These are phyloP conservation scores for Blastobotrys chiropterorum DNA, from an alignment of 805 yeast species.

Conservation along the genomic window DNA sequence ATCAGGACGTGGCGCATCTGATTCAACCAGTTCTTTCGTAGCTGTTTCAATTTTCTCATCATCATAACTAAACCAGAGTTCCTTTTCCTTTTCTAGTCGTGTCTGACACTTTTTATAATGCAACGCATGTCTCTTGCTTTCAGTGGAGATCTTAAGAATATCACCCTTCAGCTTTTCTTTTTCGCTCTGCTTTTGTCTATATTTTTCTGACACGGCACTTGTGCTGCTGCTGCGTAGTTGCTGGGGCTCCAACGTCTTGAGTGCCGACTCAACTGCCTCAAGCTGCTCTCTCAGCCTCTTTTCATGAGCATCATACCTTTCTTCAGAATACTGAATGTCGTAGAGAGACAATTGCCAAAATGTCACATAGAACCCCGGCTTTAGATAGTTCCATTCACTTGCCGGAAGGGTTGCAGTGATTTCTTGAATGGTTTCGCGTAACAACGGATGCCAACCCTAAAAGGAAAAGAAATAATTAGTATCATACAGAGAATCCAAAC, in stretches of 20 bases:
- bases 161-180: conserved; percentile 4
- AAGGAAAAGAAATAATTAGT: no score
- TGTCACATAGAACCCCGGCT: conserved; percentile 41
- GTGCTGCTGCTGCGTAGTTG: conserved; percentile 2
- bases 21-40: background rate
- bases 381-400: conserved; percentile 25
- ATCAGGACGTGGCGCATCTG: background rate
- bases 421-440: conserved; percentile 27
- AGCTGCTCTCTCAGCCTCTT: conserved; percentile 35
- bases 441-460: conserved; percentile 41
- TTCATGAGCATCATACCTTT: conserved; percentile 45
- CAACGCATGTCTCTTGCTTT: conserved; percentile 39
- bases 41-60: conserved; percentile 2
- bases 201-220: background rate
- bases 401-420: conserved; percentile 23
- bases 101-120: conserved; percentile 33
- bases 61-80: conserved; percentile 25
- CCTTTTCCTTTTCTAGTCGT: conserved; percentile 28
- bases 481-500: no score
- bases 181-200: conserved; percentile 7
- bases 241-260: conserved; percentile 41
- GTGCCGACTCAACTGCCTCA: background rate
- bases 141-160: conserved; percentile 23
- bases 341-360: conserved; percentile 74
- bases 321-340: conserved; percentile 54